phyloP scores from a whole-genome alignment of 768 basidiomycete species.

The Holtermannia corniformis region DNA sequence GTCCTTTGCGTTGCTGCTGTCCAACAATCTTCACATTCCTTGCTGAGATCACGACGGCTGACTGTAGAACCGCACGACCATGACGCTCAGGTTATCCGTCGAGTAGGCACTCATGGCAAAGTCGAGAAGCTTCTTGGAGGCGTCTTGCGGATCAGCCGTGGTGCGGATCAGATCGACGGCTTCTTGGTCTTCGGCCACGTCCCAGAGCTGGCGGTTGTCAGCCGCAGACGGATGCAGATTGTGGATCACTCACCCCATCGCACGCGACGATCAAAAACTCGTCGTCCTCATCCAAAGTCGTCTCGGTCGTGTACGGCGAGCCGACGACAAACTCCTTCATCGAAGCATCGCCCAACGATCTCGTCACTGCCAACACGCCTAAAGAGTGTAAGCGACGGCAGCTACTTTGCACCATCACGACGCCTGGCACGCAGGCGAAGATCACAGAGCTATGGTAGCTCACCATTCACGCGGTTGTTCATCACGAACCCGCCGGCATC shows the following conservation, averaged over 20 bases:
- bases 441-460: constrained; percentile 6
- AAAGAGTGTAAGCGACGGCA: background rate
- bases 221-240: constrained; percentile 2
- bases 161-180: constrained; percentile 73
- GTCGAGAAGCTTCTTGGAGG: constrained; percentile 63
- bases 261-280: constrained; percentile 94
- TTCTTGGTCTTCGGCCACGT: constrained; percentile 80
- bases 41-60: too few species aligned
- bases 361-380: constrained; percentile 82
- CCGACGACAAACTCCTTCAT: constrained; percentile 99
- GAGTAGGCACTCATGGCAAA: constrained; percentile 82
- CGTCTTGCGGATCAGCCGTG: constrained; percentile 66
- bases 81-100: constrained; percentile 85
- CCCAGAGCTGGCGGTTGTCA: constrained; percentile 65
- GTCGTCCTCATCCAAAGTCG: constrained; percentile 76
- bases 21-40: background rate
- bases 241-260: constrained; percentile 66
- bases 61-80: constrained; percentile 68
- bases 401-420: background rate
- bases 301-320: constrained; percentile 96
- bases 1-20: too few species aligned
- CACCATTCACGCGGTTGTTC: constrained; percentile 93
- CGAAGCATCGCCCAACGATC: constrained; percentile 88
- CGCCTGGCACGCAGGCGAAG: background rate
- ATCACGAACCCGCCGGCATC: constrained; percentile 98